Conservation (phyloP, 257 asterid species). For the Salvia rosmarinus region DNA sequence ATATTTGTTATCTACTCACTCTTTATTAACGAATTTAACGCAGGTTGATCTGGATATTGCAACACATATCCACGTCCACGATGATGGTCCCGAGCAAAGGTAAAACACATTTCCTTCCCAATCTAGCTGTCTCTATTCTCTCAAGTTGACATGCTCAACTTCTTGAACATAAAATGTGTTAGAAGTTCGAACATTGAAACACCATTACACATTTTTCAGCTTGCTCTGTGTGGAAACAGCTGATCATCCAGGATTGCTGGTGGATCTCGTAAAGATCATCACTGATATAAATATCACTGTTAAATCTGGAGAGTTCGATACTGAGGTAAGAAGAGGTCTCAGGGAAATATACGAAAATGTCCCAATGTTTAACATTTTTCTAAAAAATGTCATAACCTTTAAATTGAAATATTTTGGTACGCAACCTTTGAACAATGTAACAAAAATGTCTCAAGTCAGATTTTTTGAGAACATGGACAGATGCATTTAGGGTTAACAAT, state of each 20-base stretch:
- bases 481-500: no score
- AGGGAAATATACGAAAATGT: no score
- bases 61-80: constrained; percentile 62
- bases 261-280: constrained; percentile 87
- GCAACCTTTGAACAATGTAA: no score
- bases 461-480: no score
- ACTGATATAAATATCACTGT: constrained; percentile 80
- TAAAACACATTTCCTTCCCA: constrained; percentile 28
- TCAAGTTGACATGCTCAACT: constrained; percentile 16
- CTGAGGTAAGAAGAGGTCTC: constrained; percentile 65
- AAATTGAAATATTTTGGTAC: no score
- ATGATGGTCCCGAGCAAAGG: constrained; percentile 75
- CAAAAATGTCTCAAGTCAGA: no score
- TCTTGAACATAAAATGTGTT: neutral
- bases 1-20: constrained; percentile 22
- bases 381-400: no score
- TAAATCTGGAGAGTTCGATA: constrained; percentile 90
- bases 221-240: constrained; percentile 82
- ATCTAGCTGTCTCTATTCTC: neutral
- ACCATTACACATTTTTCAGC: constrained; percentile 49
- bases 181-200: constrained; percentile 22
- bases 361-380: no score
- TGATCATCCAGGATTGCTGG: constrained; percentile 92
- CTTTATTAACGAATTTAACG: constrained; percentile 21
- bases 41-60: constrained; percentile 84